Evolutionary conservation across 2,329 filamentous ascomycete species (phyloP).

Genomic region (Curvularia sp.): DNA sequence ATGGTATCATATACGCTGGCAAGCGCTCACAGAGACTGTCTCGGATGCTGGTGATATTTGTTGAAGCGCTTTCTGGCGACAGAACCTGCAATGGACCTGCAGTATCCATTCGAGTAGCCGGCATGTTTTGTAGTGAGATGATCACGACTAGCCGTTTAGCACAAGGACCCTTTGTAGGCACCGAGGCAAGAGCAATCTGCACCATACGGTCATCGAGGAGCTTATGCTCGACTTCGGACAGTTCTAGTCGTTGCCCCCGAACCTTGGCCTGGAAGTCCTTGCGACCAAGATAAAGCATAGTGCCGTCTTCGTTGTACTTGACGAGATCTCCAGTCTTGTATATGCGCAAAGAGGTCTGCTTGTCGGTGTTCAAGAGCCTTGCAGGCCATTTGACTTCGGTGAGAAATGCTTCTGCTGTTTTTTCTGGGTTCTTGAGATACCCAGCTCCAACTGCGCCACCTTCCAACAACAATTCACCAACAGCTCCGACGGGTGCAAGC

Average conservation of each 20-base stretch:
- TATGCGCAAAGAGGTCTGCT: constrained; percentile 19
- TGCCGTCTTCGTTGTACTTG: constrained; percentile 47
- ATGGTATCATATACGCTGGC: constrained; percentile 46
- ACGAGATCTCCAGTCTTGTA: constrained; percentile 51
- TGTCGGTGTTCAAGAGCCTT: constrained; percentile 6
- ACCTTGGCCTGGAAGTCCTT: constrained; percentile 49
- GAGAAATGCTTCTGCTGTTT: constrained; percentile 39
- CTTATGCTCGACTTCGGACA: constrained; percentile 56
- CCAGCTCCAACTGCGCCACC: constrained; percentile 43
- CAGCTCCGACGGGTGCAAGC: constrained; percentile 48
- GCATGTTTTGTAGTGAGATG: constrained; percentile 33
- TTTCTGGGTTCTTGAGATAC: constrained; percentile 44
- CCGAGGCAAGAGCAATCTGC: constrained; percentile 40
- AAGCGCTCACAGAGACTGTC: constrained; percentile 39
- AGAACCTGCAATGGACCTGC: constrained; percentile 26
- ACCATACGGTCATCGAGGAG: constrained; percentile 41
- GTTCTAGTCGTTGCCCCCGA: constrained; percentile 54
- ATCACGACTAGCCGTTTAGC: constrained; percentile 44
- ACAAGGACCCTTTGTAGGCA: constrained; percentile 39
- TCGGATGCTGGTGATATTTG: constrained; percentile 34
- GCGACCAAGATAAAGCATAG: constrained; percentile 42
- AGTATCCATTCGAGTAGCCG: neutral
- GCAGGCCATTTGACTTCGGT: constrained; percentile 31
- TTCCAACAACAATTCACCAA: constrained; percentile 54
- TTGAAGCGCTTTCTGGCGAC: constrained; percentile 31